A percentile compares a stretch with the other conserved stretches of the same genome.
Evolutionary conservation across 2,329 filamentous ascomycete species (phyloP).

Genomic region (Fusarium oxysporum): DNA sequence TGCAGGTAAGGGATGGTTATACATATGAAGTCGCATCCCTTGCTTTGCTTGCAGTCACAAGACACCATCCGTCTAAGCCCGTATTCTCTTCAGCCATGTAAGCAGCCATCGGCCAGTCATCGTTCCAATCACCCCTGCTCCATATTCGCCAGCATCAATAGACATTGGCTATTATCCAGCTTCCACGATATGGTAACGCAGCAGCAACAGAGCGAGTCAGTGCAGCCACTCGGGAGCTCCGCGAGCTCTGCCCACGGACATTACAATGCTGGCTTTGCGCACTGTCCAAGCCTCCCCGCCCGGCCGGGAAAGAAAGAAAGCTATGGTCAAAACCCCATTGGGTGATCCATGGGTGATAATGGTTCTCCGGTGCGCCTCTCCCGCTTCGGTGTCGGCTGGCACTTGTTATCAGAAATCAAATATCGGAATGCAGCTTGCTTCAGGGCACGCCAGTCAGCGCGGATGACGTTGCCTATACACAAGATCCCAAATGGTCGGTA

Average conservation of each 20-base stretch:
- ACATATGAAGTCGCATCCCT: constrained; percentile 14
- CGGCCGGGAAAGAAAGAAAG: constrained; percentile 2
- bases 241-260: constrained; percentile 7
- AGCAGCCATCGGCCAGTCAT: constrained; percentile 14
- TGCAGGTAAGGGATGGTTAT: constrained; percentile 16
- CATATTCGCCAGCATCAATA: not conserved
- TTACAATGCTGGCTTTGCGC: constrained; percentile 5
- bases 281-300: constrained; percentile 2
- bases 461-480: constrained; percentile 19
- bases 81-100: constrained; percentile 17
- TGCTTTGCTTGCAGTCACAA: constrained; percentile 2
- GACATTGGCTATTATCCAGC: constrained; percentile 1
- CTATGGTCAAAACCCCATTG: constrained; percentile 6
- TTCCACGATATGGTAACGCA: constrained; percentile 21
- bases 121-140: not conserved
- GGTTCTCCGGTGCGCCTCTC: constrained; percentile 16
- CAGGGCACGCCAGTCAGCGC: constrained; percentile 11
- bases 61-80: constrained; percentile 4
- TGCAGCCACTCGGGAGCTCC: constrained; percentile 34
- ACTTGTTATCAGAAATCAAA: constrained; percentile 27
- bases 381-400: constrained; percentile 15
- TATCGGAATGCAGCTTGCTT: constrained; percentile 8
- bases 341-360: not conserved
- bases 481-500: constrained; percentile 35
- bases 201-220: constrained; percentile 7